These are phyloP conservation scores for Penicillium parvum DNA, from an alignment of 495 filamentous ascomycete genomes.

Conservation along the genomic window DNA sequence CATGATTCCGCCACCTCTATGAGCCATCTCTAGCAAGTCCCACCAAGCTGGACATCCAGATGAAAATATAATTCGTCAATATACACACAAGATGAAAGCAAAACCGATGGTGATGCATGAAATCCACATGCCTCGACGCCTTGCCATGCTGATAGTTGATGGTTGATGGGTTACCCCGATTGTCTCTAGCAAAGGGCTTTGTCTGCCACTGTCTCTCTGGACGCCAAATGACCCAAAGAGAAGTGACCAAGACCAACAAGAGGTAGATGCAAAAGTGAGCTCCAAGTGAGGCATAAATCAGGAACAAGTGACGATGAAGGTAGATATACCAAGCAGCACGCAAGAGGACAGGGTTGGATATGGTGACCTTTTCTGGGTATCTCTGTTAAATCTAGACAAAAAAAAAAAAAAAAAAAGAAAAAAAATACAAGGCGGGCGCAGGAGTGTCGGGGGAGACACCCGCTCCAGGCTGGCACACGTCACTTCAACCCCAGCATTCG, in stretches of 20 bases:
- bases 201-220: neutral
- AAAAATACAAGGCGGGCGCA: neutral
- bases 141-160: constrained; percentile 33
- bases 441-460: no score
- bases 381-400: neutral
- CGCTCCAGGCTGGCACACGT: no score
- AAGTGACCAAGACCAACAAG: neutral
- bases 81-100: constrained; percentile 12
- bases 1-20: constrained; percentile 1
- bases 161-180: constrained; percentile 13
- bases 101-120: constrained; percentile 15
- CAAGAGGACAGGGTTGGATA: neutral
- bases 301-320: neutral
- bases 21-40: neutral
- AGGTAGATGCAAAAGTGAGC: constrained; percentile 11
- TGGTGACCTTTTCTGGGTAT: neutral
- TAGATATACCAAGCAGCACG: neutral
- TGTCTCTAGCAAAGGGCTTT: neutral
- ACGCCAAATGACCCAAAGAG: constrained; percentile 1
- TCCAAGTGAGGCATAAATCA: neutral
- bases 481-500: constrained; percentile 65
- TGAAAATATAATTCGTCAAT: constrained; percentile 10
- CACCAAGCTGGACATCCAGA: constrained; percentile 2
- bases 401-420: constrained; percentile 1
- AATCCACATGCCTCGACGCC: constrained; percentile 27